A percentile compares a stretch with the other conserved stretches of the same genome.
These are phyloP conservation scores for Spizellomyces punctatus DNA, from an alignment of 192 early-diverging fungal genomes.

Conservation along the genomic window DNA sequence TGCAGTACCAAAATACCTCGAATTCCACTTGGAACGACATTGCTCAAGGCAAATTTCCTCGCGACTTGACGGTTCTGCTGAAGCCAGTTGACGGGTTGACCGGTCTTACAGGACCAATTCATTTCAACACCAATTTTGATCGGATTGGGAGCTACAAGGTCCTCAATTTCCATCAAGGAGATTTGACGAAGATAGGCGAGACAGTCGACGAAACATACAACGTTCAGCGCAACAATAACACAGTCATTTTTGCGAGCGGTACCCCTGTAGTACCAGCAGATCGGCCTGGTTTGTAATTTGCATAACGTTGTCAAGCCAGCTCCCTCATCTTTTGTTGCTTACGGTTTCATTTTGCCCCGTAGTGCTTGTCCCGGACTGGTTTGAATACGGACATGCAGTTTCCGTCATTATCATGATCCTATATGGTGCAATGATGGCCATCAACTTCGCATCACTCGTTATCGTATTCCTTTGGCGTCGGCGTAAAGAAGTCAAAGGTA, in stretches of 20 bases:
- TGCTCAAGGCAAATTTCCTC: conserved; percentile 2
- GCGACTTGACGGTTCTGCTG: conserved; percentile 4
- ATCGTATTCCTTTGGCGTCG: background rate
- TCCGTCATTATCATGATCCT: conserved; percentile 16
- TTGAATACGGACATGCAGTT: conserved; percentile 6
- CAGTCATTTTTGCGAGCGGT: background rate
- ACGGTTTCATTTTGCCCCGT: background rate
- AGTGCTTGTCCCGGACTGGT: conserved; percentile 14
- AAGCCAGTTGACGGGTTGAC: background rate
- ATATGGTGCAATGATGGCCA: conserved; percentile 10
- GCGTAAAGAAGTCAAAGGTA: conserved; percentile 7
- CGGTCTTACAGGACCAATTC: conserved; percentile 5
- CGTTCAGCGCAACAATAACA: background rate
- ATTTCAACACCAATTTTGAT: conserved; percentile 20
- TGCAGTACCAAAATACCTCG: no score
- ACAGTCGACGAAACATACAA: background rate
- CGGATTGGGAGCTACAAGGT: conserved; percentile 15
- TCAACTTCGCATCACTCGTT: background rate
- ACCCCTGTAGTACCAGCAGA: background rate
- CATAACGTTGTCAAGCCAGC: no score
- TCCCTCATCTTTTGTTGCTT: background rate
- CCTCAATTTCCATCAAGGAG: background rate
- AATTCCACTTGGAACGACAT: conserved; percentile 7
- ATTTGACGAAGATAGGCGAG: background rate
- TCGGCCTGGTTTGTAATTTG: background rate